Conservation (phyloP, 2,329 filamentous ascomycete species). For the Aureobasidium leucospermi region DNA sequence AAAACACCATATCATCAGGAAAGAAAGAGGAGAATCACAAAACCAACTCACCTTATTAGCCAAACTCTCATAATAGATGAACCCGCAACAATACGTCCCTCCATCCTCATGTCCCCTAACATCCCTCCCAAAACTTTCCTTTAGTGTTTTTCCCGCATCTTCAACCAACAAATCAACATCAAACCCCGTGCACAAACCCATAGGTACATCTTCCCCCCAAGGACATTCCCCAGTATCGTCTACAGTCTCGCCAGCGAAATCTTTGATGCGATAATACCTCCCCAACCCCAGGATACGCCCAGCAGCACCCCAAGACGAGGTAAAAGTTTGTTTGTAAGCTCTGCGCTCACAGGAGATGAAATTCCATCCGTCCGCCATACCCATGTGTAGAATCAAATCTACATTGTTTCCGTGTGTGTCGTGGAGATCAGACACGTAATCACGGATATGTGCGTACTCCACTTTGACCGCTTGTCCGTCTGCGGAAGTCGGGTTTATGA, state of each 20-base stretch:
- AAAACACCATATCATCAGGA: too few relatives aligned
- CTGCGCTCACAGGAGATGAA: conserved; percentile 12
- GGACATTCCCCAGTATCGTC: conserved; percentile 11
- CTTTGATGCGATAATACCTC: conserved; percentile 7
- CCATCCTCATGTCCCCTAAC: conserved; percentile 13
- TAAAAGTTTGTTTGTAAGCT: conserved; percentile 15
- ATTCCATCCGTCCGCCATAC: conserved; percentile 15
- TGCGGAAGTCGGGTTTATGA: conserved; percentile 15
- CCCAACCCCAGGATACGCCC: not conserved
- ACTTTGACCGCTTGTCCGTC: not conserved
- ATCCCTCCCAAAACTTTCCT: not conserved
- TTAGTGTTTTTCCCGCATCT: not conserved
- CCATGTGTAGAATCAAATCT: conserved; percentile 14
- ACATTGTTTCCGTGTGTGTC: not conserved
- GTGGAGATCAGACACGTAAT: conserved; percentile 12
- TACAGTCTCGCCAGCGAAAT: conserved; percentile 12
- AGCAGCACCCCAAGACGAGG: not conserved
- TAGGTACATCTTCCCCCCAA: conserved; percentile 13
- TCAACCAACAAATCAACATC: conserved; percentile 12
- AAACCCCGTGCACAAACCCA: conserved; percentile 11
- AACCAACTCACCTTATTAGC: conserved; percentile 2
- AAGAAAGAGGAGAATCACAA: not conserved
- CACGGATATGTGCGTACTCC: conserved; percentile 13
- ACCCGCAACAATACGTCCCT: conserved; percentile 16
- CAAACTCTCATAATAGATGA: conserved; percentile 16